Percentiles rank a stretch among this genome's conserved stretches.
Conservation (phyloP, 768 basidiomycete species). For the Daedaleopsis sinensis region DNA sequence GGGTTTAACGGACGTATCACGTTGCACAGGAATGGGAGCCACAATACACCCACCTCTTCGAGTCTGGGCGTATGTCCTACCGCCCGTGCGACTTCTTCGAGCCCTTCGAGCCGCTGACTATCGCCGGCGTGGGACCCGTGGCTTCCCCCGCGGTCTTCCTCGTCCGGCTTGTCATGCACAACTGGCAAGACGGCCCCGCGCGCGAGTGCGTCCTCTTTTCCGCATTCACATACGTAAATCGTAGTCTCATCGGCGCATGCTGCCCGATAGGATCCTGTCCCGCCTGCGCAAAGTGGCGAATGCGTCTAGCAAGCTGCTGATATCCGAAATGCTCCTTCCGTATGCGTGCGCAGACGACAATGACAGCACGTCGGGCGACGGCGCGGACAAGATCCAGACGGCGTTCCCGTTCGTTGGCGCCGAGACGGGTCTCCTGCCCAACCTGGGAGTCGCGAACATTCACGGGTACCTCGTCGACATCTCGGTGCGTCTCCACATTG, state of each 20-base stretch:
- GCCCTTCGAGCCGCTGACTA: conserved; percentile 38
- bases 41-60: conserved; percentile 10
- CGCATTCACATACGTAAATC: not conserved
- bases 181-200: conserved; percentile 16
- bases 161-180: conserved; percentile 13
- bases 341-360: conserved; percentile 7
- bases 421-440: conserved; percentile 12
- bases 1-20: too few relatives aligned
- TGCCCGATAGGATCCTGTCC: conserved; percentile 18
- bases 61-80: conserved; percentile 19
- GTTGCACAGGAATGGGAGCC: conserved; percentile 18
- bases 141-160: conserved; percentile 17
- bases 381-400: not conserved
- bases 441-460: conserved; percentile 37
- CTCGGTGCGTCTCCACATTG: conserved; percentile 22
- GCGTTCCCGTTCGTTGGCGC: not conserved
- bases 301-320: conserved; percentile 14
- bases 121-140: conserved; percentile 36
- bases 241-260: conserved; percentile 54
- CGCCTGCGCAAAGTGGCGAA: conserved; percentile 12
- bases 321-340: conserved; percentile 18
- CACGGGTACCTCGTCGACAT: conserved; percentile 33
- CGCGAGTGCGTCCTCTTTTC: not conserved
- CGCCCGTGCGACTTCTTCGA: conserved; percentile 16
- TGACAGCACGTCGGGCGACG: not conserved